Evolutionary conservation across 202 grass and related monocot species (phyloP).

Genomic region (Schoenoplectus triqueter): DNA sequence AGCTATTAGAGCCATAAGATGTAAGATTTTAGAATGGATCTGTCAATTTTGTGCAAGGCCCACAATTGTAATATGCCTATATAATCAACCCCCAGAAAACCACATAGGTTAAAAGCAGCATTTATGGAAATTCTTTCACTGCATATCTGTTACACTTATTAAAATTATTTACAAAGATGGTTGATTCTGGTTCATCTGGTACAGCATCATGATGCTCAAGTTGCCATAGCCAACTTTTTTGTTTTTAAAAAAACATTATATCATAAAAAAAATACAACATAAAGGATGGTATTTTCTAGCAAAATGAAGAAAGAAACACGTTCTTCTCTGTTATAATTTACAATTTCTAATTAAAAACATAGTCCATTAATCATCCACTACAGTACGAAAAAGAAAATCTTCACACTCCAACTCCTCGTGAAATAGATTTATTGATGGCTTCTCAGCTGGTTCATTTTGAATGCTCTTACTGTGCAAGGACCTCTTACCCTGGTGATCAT

Average conservation of each 20-base stretch:
- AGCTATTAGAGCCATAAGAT: too few relatives aligned
- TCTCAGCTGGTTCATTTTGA: conserved; percentile 29
- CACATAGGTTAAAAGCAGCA: background rate
- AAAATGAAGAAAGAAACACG: background rate
- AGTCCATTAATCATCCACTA: conserved; percentile 46
- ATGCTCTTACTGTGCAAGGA: conserved; percentile 18
- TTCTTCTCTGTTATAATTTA: conserved; percentile 15
- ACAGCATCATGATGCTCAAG: too few relatives aligned
- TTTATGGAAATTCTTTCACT: background rate
- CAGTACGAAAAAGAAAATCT: conserved; percentile 70
- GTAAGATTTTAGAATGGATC: too few relatives aligned
- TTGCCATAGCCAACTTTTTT: too few relatives aligned
- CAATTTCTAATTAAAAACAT: background rate
- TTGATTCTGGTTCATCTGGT: too few relatives aligned
- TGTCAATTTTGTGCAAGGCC: background rate
- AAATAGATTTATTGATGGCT: conserved; percentile 54
- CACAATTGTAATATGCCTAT: conserved; percentile 20
- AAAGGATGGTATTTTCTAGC: too few relatives aligned
- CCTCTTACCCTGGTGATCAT: conserved; percentile 61
- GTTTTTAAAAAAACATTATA: too few relatives aligned
- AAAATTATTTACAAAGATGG: too few relatives aligned
- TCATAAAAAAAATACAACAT: too few relatives aligned
- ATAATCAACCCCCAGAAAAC: background rate
- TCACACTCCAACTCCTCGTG: conserved; percentile 84
- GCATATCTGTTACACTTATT: too few relatives aligned